Evolutionary conservation across 192 early-diverging fungal genomes (phyloP), one percentile per base, ranked within the genome.

Genomic region (Spizellomyces punctatus): DNA sequence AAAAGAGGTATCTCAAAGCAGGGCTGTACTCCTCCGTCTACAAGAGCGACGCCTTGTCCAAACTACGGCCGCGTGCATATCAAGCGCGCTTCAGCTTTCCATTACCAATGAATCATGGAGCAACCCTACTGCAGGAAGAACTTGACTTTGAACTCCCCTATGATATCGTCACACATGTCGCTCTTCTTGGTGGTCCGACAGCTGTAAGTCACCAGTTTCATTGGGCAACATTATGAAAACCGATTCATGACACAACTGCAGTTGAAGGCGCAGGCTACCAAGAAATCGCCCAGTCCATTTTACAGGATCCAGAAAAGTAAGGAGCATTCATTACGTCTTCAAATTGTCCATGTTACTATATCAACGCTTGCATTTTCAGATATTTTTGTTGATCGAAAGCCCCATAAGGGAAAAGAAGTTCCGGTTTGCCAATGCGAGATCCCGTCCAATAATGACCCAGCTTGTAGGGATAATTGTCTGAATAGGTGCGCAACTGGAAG

Each of bases 321-420:
- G 86, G 50, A 5, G 14, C 49, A 45, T 41, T 45, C 42, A n/a
- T 41, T 42, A 17, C 65, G 19, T 12, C 72, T 41, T n/a, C 9
- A 10, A 58, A n/a, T 21, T 49, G 5, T 5, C 47, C 8, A 0
- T 36, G 27, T 36, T 3, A 0, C 3, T 36, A 6, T 19, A 17
- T 42, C 22, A 17, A 46, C n/a, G 14, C 52, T 8, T 41, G 22
- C 50, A 42, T 9, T 27, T 5, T 27, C 78, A 91, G 90, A 94
- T 67, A 87, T 92, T 19, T 94, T 89, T 80, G 83, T 91, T 0
- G 90, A 92, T 63, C 77, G 93, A 36, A 90, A 89, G 62, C 89
- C 90, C 4, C 75, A 81, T 19, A 83, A 79, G 62, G 65, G 73
- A 4, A 77, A 74, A 14, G 77, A 85, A 6, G 73, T 71, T 0